Base-by-base conservation (phyloP, 768 basidiomycete genomes). In the Agrocybe praecox region DNA sequence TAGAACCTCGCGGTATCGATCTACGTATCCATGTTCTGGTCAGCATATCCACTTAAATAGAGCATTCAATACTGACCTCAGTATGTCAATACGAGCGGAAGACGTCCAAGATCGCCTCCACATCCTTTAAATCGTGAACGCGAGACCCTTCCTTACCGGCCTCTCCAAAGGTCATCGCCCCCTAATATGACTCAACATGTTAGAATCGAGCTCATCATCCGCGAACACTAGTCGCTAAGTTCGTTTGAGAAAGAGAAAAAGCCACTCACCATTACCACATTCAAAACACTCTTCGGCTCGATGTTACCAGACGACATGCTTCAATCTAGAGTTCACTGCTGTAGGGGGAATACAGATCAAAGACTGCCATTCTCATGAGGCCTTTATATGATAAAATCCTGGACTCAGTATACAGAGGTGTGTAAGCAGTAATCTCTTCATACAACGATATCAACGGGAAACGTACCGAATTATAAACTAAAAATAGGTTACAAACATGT, bases 11-110 rank as follows among this genome's bases (percentile, higher is more conserved):
- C 78, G 0, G 82, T 80, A 56, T 86, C 84, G 21, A 86, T 67
- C 70, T 74, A 52, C 26, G 26, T 5, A 29, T 29, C 26, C 26
- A 29, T n/a, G n/a, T n/a, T n/a, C n/a, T n/a, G n/a, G n/a, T n/a
- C n/a, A 67, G 71, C 57, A 22, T n/a, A 11, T 2, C 29, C 7
- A 2, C 11, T 74, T 66, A 29, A 14, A 12, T 14, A 50, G 24
- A 24, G 2, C 64, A 63, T 23, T 15, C 18, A 17, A 43, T 68
- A 66, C 53, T 65, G 71, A 73, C 85, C 55, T 71, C 84, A 34
- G 69, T 73, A 67, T 88, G 86, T 0, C 87, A 86, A 62, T 83
- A 82, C 4, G 71, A 66, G 26, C 75, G 72, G 65, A 87, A 84
- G 23, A 76, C 70, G 58, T 86, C 83, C 54, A 88, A 66, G 53